Evolutionary conservation across 352 stramenopile genomes (phyloP), one percentile per base, ranked within the genome.

Genomic region (Aphanomyces euteiches): DNA sequence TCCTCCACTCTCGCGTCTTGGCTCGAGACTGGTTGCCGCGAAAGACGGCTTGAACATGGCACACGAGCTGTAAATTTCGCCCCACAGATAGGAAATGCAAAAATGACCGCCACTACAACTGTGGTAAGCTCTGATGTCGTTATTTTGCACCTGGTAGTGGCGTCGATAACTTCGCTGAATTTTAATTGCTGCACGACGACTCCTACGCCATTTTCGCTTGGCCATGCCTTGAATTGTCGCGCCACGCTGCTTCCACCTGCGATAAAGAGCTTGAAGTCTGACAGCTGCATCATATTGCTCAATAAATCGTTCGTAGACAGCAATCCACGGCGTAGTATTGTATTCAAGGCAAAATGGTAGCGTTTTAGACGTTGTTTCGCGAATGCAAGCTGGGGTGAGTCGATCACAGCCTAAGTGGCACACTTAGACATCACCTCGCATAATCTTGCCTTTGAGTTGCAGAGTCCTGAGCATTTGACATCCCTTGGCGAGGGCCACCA

Each of bases 381-480:
- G 71, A n/a, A 90, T 38, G 1, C 58, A 72, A 36, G 74, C 66
- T 28, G 76, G 64, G 7, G 81, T 84, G 7, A 90, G 66, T 10
- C 84, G 80, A 57, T 88, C 82, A 63, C 84, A 92, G 28, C 82
- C 83, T 70, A 34, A 7, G 61, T 4, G 21, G 5, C 10, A 5
- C 45, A 47, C 0, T 58, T 13, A 17, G 15, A 2, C 13, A 28
- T 38, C 15, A 63, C 5, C 15, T 48, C 1, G 5, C 8, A 13
- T 3, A n/a, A n/a, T 15, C 38, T 19, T 28, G 61, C 64, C 64
- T 72, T 85, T 81, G 7, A 92, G 68, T 3, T 78, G 78, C 5
- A 92, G 67, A 38, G 88, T 75, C n/a, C 79, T 77, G 4, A 92
- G 73, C 28, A 73, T 56, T 40, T 83, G 79, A 39, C 84, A 90